A percentile compares a stretch with the other conserved stretches of the same genome.
phyloP scores from a whole-genome alignment of 2,329 filamentous ascomycete genomes.

The Claviceps monticola region DNA sequence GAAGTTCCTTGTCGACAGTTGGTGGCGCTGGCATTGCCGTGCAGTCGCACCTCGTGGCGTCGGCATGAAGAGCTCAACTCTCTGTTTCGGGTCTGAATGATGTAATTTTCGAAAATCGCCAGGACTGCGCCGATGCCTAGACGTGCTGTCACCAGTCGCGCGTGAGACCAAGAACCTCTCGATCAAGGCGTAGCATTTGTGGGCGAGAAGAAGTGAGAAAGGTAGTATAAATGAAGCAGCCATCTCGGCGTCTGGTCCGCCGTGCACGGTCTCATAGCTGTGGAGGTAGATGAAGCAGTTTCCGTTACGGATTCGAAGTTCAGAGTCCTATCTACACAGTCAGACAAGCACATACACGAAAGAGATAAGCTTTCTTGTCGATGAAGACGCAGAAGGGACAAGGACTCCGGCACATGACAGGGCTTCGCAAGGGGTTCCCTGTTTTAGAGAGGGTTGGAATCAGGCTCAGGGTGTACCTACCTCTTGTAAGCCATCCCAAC shows the following conservation, averaged over 20 bases:
- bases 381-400: neutral
- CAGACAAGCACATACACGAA: neutral
- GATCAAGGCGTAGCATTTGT: slow-evolving; percentile 47
- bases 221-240: slow-evolving; percentile 56
- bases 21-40: slow-evolving; percentile 44
- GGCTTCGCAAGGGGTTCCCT: neutral
- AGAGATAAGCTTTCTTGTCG: neutral
- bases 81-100: slow-evolving; percentile 16
- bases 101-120: slow-evolving; percentile 20
- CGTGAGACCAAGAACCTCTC: slow-evolving; percentile 29
- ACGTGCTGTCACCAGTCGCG: slow-evolving; percentile 14
- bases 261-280: slow-evolving; percentile 16
- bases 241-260: slow-evolving; percentile 43
- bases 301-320: slow-evolving; percentile 54
- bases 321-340: slow-evolving; percentile 43
- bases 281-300: slow-evolving; percentile 61
- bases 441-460: neutral
- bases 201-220: slow-evolving; percentile 40
- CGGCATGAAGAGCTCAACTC: slow-evolving; percentile 55
- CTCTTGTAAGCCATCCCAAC: slow-evolving; percentile 6
- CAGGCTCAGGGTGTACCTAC: slow-evolving; percentile 6
- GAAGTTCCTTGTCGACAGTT: slow-evolving; percentile 59
- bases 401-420: neutral
- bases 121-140: slow-evolving; percentile 11
- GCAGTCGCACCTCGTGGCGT: slow-evolving; percentile 40